These are phyloP conservation scores for Phytopythium helicoides DNA, from an alignment of 352 stramenopile genomes.

Conservation along the genomic window DNA sequence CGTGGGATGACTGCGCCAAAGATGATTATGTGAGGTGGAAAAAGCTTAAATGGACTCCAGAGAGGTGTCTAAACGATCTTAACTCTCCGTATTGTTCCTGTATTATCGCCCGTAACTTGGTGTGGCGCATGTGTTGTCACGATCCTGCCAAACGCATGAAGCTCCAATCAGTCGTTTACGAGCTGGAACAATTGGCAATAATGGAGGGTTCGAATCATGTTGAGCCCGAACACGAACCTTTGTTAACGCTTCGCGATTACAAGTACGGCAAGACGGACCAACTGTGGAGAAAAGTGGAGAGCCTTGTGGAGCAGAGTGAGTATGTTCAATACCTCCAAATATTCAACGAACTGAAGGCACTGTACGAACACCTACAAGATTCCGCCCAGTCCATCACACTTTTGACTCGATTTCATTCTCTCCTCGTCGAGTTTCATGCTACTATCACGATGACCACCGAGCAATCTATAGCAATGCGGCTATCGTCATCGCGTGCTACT, in stretches of 20 bases:
- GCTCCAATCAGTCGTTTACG: conserved; percentile 13
- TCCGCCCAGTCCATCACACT: background rate
- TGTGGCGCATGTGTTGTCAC: too few relatives aligned
- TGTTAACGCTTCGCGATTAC: background rate
- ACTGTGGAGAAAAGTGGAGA: background rate
- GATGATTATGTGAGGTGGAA: too few relatives aligned
- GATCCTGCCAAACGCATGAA: conserved; percentile 15
- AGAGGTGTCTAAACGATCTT: too few relatives aligned
- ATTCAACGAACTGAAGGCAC: background rate
- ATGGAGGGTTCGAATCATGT: background rate
- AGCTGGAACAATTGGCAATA: background rate
- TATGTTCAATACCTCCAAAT: background rate
- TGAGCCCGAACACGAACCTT: background rate
- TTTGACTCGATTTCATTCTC: background rate
- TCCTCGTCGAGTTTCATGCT: background rate
- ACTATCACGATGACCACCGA: background rate
- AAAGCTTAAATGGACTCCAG: too few relatives aligned
- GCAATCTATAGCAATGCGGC: background rate
- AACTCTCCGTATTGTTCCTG: too few relatives aligned
- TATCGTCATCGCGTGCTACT: background rate
- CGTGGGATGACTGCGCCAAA: too few relatives aligned
- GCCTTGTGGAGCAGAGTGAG: background rate
- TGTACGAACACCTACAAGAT: background rate
- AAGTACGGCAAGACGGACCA: background rate
- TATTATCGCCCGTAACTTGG: conserved; percentile 6